Evolutionary conservation across 2,329 filamentous ascomycete species (phyloP).

Genomic region (Hypocrella siamensis): DNA sequence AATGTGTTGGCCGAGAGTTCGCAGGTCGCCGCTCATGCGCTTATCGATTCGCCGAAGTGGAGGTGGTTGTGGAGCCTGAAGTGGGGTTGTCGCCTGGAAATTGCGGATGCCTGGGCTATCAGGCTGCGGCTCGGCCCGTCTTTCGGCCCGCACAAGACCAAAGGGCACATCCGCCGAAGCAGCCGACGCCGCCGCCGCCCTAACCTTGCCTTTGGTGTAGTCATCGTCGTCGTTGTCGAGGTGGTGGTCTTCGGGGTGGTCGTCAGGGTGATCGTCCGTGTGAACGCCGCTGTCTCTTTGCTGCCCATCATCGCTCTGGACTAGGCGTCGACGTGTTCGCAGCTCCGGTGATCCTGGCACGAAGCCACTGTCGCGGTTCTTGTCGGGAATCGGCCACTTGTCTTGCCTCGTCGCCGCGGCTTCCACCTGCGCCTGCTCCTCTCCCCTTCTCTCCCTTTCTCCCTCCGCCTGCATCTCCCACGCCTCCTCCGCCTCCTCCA

Average conservation of each 20-base stretch:
- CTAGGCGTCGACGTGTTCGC: too few species aligned
- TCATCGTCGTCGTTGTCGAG: conserved; percentile 21
- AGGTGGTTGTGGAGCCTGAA: conserved; percentile 31
- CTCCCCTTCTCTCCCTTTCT: conserved; percentile 19
- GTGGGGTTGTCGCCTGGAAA: conserved; percentile 10
- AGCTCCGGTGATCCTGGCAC: too few species aligned
- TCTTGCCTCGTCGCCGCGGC: conserved; percentile 16
- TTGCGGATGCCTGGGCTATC: conserved; percentile 42
- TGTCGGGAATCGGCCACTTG: conserved; percentile 14
- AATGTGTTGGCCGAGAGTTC: conserved; percentile 21
- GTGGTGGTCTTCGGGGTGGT: conserved; percentile 15
- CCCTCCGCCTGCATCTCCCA: conserved; percentile 26
- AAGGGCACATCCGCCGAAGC: not conserved
- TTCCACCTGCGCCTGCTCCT: conserved; percentile 31
- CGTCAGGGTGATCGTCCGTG: conserved; percentile 29
- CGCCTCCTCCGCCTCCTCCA: conserved; percentile 24
- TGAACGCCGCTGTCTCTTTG: conserved; percentile 42
- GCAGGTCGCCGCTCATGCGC: conserved; percentile 60
- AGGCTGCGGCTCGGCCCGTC: conserved; percentile 27
- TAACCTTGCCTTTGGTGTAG: conserved; percentile 21
- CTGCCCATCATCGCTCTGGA: too few species aligned
- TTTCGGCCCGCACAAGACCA: conserved; percentile 8
- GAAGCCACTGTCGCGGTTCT: conserved; percentile 20
- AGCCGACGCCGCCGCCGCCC: conserved; percentile 1
- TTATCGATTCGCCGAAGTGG: conserved; percentile 55